phyloP scores from a whole-genome alignment of 441 rosid species.

The Melianthus villosus region DNA sequence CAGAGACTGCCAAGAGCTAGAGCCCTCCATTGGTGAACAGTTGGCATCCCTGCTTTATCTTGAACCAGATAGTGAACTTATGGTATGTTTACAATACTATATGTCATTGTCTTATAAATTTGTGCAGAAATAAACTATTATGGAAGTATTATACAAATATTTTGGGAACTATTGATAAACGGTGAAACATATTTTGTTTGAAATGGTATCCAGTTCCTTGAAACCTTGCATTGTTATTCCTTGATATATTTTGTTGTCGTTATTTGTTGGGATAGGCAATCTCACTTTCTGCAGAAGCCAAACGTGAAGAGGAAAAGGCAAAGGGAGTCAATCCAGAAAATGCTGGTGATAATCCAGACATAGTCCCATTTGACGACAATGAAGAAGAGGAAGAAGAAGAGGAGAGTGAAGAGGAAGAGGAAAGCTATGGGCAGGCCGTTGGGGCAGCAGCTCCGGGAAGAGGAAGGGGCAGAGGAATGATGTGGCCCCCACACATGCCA shows the following conservation, averaged over 20 bases:
- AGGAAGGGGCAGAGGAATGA: conserved; percentile 86
- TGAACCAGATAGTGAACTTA: conserved; percentile 96
- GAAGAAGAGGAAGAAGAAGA: conserved; percentile 91
- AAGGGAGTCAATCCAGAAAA: conserved; percentile 75
- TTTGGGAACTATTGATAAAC: too few species aligned
- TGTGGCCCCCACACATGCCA: conserved; percentile 92
- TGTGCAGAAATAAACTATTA: too few species aligned
- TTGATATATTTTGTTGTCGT: too few species aligned
- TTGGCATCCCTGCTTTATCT: conserved; percentile 81
- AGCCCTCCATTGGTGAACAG: conserved; percentile 80
- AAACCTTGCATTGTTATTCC: too few species aligned
- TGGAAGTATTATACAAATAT: too few species aligned
- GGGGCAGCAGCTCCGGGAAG: conserved; percentile 46
- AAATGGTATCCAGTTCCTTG: too few species aligned
- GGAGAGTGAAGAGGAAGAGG: conserved; percentile 82
- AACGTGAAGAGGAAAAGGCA: conserved; percentile 91
- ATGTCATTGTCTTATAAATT: too few species aligned
- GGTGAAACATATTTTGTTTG: too few species aligned
- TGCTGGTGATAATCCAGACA: conserved; percentile 76
- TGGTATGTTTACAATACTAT: too few species aligned
- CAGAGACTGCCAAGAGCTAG: conserved; percentile 98
- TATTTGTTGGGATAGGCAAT: conserved; percentile 52
- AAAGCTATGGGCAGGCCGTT: conserved; percentile 19
- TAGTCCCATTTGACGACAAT: conserved; percentile 91
- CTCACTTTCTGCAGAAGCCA: conserved; percentile 75